Evolutionary conservation across 2,329 filamentous ascomycete species (phyloP).

Genomic region (Aspergillus tamarii): DNA sequence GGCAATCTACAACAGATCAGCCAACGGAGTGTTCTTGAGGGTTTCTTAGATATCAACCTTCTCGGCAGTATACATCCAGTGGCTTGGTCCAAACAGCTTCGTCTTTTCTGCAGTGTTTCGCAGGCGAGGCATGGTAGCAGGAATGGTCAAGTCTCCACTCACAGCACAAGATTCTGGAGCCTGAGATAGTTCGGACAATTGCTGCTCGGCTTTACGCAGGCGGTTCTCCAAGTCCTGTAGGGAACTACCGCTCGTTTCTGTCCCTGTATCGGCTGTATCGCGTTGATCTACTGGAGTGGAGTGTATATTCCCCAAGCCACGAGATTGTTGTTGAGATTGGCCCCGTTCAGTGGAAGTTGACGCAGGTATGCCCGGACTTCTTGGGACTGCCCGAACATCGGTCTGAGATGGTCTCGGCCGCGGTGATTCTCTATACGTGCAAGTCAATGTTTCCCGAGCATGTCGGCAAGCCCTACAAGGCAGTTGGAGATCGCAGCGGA

Average conservation of each 20-base stretch:
- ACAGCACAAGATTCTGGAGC: neutral
- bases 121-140: slow-evolving; percentile 11
- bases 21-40: neutral
- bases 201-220: slow-evolving; percentile 12
- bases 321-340: neutral
- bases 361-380: neutral
- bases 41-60: slow-evolving; percentile 6
- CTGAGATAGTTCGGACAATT: neutral
- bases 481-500: slow-evolving; percentile 32
- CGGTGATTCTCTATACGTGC: slow-evolving; percentile 23
- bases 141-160: neutral
- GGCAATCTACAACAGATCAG: slow-evolving; percentile 15
- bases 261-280: neutral
- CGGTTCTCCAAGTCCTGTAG: slow-evolving; percentile 13
- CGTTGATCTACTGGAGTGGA: neutral
- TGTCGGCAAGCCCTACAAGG: slow-evolving; percentile 33
- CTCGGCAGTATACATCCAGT: slow-evolving; percentile 18
- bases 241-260: neutral
- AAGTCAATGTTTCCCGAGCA: slow-evolving; percentile 23
- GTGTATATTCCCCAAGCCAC: neutral
- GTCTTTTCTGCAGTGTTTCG: slow-evolving; percentile 14
- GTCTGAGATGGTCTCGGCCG: slow-evolving; percentile 14
- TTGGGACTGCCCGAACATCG: neutral
- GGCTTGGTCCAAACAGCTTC: slow-evolving; percentile 19
- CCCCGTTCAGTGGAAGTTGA: neutral